Base-by-base conservation (phyloP, 1,284 basidiomycete species). In the Pseudozyma sp. region DNA sequence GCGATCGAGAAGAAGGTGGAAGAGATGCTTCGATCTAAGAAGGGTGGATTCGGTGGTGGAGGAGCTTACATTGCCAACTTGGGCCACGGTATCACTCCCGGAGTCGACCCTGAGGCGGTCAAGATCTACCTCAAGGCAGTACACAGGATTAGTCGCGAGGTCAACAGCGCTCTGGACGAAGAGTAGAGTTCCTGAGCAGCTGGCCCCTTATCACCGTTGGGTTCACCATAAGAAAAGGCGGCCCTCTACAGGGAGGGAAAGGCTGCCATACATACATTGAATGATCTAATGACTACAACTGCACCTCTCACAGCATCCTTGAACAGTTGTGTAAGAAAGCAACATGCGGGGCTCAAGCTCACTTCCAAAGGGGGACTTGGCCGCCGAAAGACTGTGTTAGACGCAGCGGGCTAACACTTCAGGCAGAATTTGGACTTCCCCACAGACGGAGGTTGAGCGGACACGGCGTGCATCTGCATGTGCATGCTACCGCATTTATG, bases 1-100 rank as follows among this genome's bases (percentile, higher is more conserved):
- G 94, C 94, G 9, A 97, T 99, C 80, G 93, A 95, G 86, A 86
- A 87, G 53, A 91, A 93, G 79, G 94, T 97, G 43, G 91, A 93
- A 87, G 88, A 91, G 77, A 92, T 84, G 81, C 67, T 96, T 89
- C 90, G 91, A 70, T 77, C 78, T 68, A 82, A 81, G 35, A 78
- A 80, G 55, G 88, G 90, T 72, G 89, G 89, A 21, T 98, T 98
- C 87, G 89, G 89, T 47, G 84, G 86, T 12, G 67, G 66, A 45
- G 88, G 86, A 65, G 89, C 89, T 6, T 86, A 85, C 47, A 97
- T 99, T 81, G 93, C 93, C 31, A 99, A 99, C 86, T 87, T 99
- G 38, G 97, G 97, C 1, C 97, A 99, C 85, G 96, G 96, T 5
- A 97, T 99, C 78, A 84, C 83, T n/a, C 83, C 83, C 5, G 80